Conservation (phyloP, 2,329 filamentous ascomycete species). For the Thermothelomyces thermophilus region DNA sequence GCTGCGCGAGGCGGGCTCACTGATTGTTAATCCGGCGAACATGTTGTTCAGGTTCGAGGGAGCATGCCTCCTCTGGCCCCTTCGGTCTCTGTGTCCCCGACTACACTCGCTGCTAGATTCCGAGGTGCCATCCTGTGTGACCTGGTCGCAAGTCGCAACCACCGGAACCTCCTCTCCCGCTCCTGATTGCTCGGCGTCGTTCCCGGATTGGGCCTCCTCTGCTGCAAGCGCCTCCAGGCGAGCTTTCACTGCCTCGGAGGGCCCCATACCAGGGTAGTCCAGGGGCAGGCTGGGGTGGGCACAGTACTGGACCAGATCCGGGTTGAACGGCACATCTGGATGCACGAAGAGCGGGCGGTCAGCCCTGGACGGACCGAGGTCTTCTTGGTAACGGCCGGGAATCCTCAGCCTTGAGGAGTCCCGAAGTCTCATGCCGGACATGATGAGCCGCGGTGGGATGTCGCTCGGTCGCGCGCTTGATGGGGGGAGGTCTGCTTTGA, state of each 20-base stretch:
- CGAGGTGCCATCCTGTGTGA: not conserved
- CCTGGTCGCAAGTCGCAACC: not conserved
- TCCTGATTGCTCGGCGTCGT: not conserved
- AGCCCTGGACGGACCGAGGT: slow-evolving; percentile 12
- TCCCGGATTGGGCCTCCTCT: not conserved
- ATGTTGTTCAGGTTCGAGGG: not conserved
- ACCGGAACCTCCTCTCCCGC: not conserved
- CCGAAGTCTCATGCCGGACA: slow-evolving; percentile 6
- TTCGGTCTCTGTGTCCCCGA: not conserved
- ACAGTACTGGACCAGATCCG: slow-evolving; percentile 21
- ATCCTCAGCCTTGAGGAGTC: slow-evolving; percentile 31
- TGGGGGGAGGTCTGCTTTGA: not conserved
- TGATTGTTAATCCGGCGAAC: not conserved
- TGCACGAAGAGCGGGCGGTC: slow-evolving; percentile 21
- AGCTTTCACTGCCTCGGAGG: slow-evolving; percentile 12
- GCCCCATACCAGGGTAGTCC: slow-evolving; percentile 21
- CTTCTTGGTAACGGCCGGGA: slow-evolving; percentile 26
- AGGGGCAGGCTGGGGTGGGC: slow-evolving; percentile 24
- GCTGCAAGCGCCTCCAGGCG: not conserved
- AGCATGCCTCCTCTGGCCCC: not conserved
- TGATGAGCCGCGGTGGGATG: not conserved
- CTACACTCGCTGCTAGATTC: not conserved
- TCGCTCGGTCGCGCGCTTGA: not conserved
- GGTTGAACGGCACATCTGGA: slow-evolving; percentile 25
- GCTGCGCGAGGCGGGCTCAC: not conserved